phyloP scores from a whole-genome alignment of 2,329 filamentous ascomycete species.

The Ascosphaera apis region DNA sequence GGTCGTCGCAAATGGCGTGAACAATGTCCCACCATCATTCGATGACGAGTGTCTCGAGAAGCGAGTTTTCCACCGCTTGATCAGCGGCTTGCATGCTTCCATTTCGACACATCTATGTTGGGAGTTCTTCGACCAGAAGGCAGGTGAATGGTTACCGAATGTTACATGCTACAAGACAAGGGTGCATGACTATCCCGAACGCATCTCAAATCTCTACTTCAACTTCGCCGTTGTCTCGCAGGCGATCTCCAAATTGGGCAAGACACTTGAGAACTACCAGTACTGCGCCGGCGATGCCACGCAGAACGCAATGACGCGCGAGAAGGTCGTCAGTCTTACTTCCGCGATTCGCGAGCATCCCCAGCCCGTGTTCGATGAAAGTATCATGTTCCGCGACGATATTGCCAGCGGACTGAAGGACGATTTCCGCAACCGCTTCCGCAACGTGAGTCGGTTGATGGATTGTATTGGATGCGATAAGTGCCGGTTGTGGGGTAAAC shows the following conservation, averaged over 20 bases:
- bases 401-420: conserved; percentile 57
- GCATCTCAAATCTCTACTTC: conserved; percentile 94
- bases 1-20: conserved; percentile 19
- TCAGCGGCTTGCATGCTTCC: conserved; percentile 95
- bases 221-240: conserved; percentile 93
- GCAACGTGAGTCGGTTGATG: conserved; percentile 92
- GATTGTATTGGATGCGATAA: conserved; percentile 98
- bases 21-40: conserved; percentile 39
- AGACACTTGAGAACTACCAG: conserved; percentile 49
- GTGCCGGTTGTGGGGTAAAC: conserved; percentile 90
- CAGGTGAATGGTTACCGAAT: conserved; percentile 81
- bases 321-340: conserved; percentile 58
- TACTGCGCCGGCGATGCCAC: conserved; percentile 47
- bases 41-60: conserved; percentile 95
- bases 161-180: conserved; percentile 67
- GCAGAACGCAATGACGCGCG: conserved; percentile 58
- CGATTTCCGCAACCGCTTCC: conserved; percentile 90
- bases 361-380: conserved; percentile 74
- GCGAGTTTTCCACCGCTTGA: conserved; percentile 87
- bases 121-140: conserved; percentile 88
- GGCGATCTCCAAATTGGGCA: conserved; percentile 67
- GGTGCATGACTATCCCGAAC: conserved; percentile 67
- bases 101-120: conserved; percentile 93
- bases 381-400: conserved; percentile 65
- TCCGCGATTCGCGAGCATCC: conserved; percentile 40